Base-by-base conservation (phyloP, 768 basidiomycete genomes). In the Phaeotremella skinneri region DNA sequence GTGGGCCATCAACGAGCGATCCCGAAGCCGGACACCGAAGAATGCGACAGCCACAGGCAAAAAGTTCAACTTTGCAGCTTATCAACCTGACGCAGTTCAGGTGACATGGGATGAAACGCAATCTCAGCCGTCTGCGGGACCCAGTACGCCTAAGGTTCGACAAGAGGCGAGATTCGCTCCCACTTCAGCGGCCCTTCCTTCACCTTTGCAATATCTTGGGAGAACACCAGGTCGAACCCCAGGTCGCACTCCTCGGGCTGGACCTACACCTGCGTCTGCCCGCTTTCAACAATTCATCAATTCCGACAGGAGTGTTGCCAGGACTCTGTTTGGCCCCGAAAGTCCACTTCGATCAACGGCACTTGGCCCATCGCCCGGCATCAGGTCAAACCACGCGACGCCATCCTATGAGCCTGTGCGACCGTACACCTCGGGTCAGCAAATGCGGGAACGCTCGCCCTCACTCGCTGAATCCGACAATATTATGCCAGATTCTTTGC, bases 71-170 rank as follows among this genome's bases (percentile, higher is more conserved):
- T 69, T 63, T 45, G 60, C 58, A 2, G 56, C 45, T 14, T 32
- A 56, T 23, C 70, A 69, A 51, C 34, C 41, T 1, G 66, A 64
- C 53, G 70, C 66, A 1, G 53, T 54, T 21, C 62, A 62, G 31
- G 30, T 72, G 6, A 56, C 54, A 16, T 72, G 62, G 61, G 70
- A 45, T 20, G 43, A 72, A 5, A 65, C 53, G 50, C 67, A 64
- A 31, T 56, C 66, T 1, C 43, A 45, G 6, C 7, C 11, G 9
- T 13, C 11, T 23, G 43, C 11, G 11, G 21, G 43, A 45, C 43
- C 43, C 21, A 45, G 43, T 45, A 45, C 43, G 23, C 43, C 43
- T 13, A 45, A 45, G 20, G 43, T 45, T 6, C 11, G 21, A 20
- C 43, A 45, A 21, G 21, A 13, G 6, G 13, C 13, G 6, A 13